phyloP scores from a whole-genome alignment of 345 rosid genomes.

The Acer yangbiense region DNA sequence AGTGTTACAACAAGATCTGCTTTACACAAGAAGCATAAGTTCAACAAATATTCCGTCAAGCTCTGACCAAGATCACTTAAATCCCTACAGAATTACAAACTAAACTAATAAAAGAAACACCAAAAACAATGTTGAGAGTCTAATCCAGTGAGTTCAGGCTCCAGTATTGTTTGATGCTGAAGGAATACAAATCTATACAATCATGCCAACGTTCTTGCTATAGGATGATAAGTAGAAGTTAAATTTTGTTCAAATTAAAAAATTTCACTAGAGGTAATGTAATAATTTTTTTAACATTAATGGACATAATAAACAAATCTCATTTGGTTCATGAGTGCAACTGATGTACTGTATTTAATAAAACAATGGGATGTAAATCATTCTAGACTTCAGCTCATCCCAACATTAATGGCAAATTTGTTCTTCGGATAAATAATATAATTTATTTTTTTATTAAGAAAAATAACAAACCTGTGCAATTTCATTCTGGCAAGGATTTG shows the following conservation, averaged over 20 bases:
- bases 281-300: background rate
- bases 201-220: background rate
- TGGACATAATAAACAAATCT: background rate
- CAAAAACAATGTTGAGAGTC: background rate
- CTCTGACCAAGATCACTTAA: background rate
- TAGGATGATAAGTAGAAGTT: background rate
- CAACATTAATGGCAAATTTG: background rate
- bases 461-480: background rate
- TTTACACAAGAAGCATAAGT: background rate
- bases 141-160: background rate
- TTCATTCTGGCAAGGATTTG: background rate
- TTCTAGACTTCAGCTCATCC: background rate
- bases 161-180: background rate
- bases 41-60: background rate
- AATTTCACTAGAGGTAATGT: background rate
- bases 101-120: background rate
- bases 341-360: background rate
- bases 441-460: too few relatives aligned
- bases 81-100: background rate
- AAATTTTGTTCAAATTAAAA: background rate
- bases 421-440: background rate
- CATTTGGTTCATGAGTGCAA: background rate
- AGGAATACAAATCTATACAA: background rate
- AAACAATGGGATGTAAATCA: background rate
- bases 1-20: conserved; percentile 11